phyloP scores from a whole-genome alignment of 2,329 filamentous ascomycete species.

The Aspergillus floridensis region DNA sequence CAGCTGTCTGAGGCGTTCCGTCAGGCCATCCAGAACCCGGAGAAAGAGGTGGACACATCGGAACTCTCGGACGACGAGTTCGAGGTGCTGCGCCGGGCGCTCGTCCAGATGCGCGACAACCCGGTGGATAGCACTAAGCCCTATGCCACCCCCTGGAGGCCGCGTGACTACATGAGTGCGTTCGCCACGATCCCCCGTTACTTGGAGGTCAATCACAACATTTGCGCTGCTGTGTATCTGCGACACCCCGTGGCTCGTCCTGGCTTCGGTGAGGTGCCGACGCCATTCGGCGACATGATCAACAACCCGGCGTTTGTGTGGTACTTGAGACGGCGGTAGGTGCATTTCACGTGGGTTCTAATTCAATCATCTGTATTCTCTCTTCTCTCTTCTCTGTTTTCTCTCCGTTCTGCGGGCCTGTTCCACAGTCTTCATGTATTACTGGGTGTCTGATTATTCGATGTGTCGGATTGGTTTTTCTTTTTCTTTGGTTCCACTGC shows the following conservation, averaged over 20 bases:
- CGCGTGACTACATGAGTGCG: constrained; percentile 79
- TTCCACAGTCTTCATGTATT: constrained; percentile 33
- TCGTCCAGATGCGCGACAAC: constrained; percentile 68
- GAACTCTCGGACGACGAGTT: constrained; percentile 51
- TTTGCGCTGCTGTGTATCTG: constrained; percentile 92
- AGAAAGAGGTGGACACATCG: constrained; percentile 38
- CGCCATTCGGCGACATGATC: constrained; percentile 69
- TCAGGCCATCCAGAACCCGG: constrained; percentile 30
- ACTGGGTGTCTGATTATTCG: constrained; percentile 29
- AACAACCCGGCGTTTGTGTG: constrained; percentile 86
- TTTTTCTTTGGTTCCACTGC: constrained; percentile 11
- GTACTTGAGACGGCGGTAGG: constrained; percentile 80
- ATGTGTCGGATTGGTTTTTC: constrained; percentile 17
- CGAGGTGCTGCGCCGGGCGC: constrained; percentile 52
- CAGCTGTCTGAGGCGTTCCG: constrained; percentile 36
- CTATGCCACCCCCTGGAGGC: constrained; percentile 87
- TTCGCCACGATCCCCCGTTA: constrained; percentile 96
- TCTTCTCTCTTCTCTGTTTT: constrained; percentile 15
- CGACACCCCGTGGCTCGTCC: constrained; percentile 87
- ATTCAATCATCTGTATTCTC: neutral
- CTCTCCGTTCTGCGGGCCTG: constrained; percentile 24
- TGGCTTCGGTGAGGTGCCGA: constrained; percentile 77
- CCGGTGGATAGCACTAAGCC: constrained; percentile 74
- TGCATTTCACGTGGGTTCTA: constrained; percentile 2
- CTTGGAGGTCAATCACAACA: constrained; percentile 95